These are phyloP conservation scores for Incumbomyces delicatus DNA, from an alignment of 2,329 filamentous ascomycete species.

Conservation along the genomic window DNA sequence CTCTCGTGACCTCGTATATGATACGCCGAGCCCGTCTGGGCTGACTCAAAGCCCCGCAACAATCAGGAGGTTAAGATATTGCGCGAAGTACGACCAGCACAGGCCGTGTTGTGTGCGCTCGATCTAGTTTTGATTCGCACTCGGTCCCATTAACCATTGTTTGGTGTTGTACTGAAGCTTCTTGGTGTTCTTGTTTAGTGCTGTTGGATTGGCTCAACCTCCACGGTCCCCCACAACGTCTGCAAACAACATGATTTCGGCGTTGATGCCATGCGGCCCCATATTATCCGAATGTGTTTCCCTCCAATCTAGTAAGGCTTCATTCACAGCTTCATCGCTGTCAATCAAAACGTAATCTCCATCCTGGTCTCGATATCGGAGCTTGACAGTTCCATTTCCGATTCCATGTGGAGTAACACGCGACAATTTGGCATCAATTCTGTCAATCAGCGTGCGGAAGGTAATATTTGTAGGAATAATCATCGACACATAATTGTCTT, in stretches of 20 bases:
- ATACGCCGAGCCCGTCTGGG: neutral
- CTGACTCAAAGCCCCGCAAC: neutral
- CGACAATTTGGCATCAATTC: constrained; percentile 89
- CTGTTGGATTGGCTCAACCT: neutral
- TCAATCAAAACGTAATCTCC: constrained; percentile 89
- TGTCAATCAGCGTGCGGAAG: constrained; percentile 85
- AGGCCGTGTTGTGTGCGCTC: neutral
- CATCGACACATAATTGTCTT: constrained; percentile 86
- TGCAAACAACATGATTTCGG: constrained; percentile 19
- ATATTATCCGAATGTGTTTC: constrained; percentile 58
- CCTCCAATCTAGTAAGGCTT: constrained; percentile 89
- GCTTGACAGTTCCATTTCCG: constrained; percentile 67
- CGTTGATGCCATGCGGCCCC: constrained; percentile 29
- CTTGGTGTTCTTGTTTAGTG: neutral
- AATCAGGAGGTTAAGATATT: neutral
- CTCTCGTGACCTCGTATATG: constrained; percentile 1
- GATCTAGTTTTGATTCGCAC: neutral
- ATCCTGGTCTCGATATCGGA: constrained; percentile 87
- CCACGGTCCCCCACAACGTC: constrained; percentile 7
- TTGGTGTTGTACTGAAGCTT: neutral
- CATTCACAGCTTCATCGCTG: constrained; percentile 91
- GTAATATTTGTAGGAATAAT: constrained; percentile 93
- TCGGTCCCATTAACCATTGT: neutral
- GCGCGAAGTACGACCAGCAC: neutral
- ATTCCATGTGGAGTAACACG: constrained; percentile 79